Conservation (phyloP, 768 basidiomycete species). For the Boletus rufocinnamomeus region DNA sequence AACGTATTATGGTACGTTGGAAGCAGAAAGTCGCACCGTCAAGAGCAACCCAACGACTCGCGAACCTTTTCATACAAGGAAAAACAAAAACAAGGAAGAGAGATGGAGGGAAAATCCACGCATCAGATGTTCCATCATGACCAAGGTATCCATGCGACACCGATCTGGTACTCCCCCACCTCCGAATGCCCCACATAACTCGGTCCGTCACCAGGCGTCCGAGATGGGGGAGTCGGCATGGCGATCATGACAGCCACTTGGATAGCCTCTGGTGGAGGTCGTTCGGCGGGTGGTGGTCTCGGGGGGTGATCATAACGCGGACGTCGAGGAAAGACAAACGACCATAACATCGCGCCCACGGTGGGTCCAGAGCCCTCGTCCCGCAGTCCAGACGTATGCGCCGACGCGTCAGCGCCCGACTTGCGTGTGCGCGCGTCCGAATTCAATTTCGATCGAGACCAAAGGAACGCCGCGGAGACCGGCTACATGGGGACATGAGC, state of each 20-base stretch:
- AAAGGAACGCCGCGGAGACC: conserved; percentile 23
- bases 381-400: background rate
- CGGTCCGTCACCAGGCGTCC: background rate
- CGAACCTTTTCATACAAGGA: background rate
- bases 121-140: conserved; percentile 15
- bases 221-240: conserved; percentile 41
- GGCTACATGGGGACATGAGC: conserved; percentile 14
- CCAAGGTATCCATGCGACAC: conserved; percentile 43
- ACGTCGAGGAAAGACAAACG: conserved; percentile 9
- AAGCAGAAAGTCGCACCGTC: background rate
- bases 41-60: background rate
- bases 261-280: conserved; percentile 26
- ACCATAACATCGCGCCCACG: conserved; percentile 6
- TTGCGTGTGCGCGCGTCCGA: background rate
- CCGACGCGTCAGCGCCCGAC: background rate
- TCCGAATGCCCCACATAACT: conserved; percentile 10
- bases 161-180: conserved; percentile 46
- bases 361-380: background rate
- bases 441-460: conserved; percentile 15
- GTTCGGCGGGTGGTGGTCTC: conserved; percentile 13
- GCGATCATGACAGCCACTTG: conserved; percentile 48
- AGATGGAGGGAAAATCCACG: background rate
- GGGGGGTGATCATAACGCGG: conserved; percentile 5
- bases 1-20: background rate
- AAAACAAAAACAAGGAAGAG: background rate